These are phyloP conservation scores for Xylaria sp. DNA, from an alignment of 2,329 filamentous ascomycete species.

Conservation along the genomic window DNA sequence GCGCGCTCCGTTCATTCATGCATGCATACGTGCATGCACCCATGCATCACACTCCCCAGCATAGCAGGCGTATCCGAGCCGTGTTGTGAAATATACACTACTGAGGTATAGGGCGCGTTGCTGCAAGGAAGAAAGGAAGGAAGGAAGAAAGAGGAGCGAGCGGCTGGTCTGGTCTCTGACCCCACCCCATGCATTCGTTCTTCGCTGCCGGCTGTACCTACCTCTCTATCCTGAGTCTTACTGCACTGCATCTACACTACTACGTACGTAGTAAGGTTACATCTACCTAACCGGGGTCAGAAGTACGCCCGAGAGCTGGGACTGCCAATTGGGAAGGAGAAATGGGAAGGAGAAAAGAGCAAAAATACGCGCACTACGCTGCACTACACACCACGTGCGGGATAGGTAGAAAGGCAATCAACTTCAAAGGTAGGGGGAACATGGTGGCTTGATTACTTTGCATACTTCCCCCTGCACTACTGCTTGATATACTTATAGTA, in stretches of 20 bases:
- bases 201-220: neutral
- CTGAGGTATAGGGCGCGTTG: too few species aligned
- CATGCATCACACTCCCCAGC: slow-evolving; percentile 13
- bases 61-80: slow-evolving; percentile 12
- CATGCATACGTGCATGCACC: neutral
- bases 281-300: slow-evolving; percentile 1
- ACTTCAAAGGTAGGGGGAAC: neutral
- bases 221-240: neutral
- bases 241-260: neutral
- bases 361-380: neutral
- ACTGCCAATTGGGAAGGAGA: slow-evolving; percentile 18
- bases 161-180: slow-evolving; percentile 1
- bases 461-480: neutral
- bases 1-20: neutral
- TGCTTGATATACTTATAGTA: neutral
- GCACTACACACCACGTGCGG: too few species aligned
- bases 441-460: slow-evolving; percentile 28
- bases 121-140: neutral
- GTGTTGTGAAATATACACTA: neutral
- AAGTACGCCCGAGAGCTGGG: slow-evolving; percentile 15
- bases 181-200: neutral
- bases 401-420: neutral
- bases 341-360: too few species aligned
- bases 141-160: neutral
- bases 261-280: too few species aligned